Percentiles rank a stretch among this genome's conserved stretches.
Evolutionary conservation across 768 basidiomycete genomes (phyloP).

Genomic region (Gloeophyllum trabeum): DNA sequence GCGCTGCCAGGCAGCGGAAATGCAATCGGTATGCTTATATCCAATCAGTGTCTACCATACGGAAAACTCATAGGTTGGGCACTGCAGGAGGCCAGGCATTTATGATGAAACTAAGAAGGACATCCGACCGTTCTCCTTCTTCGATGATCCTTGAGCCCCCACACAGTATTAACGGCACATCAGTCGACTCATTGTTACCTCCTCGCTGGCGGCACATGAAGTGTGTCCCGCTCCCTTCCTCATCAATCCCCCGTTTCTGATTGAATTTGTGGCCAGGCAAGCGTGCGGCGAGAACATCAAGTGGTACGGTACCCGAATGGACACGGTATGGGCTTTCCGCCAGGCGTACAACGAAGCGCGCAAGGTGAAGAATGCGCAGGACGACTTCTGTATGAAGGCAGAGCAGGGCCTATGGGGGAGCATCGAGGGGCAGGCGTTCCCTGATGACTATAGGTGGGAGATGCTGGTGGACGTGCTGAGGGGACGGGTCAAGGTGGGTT

Average conservation of each 20-base stretch:
- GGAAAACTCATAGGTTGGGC: no score
- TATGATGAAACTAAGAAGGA: slow-evolving; percentile 74
- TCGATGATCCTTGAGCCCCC: slow-evolving; percentile 86
- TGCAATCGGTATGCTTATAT: slow-evolving; percentile 45
- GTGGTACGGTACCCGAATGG: slow-evolving; percentile 45
- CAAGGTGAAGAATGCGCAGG: slow-evolving; percentile 57
- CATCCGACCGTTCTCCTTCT: slow-evolving; percentile 59
- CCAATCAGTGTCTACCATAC: slow-evolving; percentile 12
- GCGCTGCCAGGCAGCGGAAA: slow-evolving; percentile 71
- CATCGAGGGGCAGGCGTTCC: slow-evolving; percentile 36
- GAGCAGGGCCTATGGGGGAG: slow-evolving; percentile 31
- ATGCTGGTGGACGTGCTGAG: slow-evolving; percentile 74
- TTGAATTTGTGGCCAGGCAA: slow-evolving; percentile 20
- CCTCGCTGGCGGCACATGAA: slow-evolving; percentile 77
- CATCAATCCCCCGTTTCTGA: neutral
- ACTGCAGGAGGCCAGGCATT: slow-evolving; percentile 76
- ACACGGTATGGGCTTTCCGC: slow-evolving; percentile 68
- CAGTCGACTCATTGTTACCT: slow-evolving; percentile 24
- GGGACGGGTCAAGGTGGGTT: slow-evolving; percentile 73
- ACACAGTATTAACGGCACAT: slow-evolving; percentile 40
- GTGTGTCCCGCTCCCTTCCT: slow-evolving; percentile 22
- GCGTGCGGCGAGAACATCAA: slow-evolving; percentile 29
- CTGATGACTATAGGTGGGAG: slow-evolving; percentile 64
- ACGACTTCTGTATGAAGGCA: slow-evolving; percentile 56
- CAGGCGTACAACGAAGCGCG: slow-evolving; percentile 71